Evolutionary conservation across 2,329 filamentous ascomycete genomes (phyloP), one percentile per base, ranked within the genome.

Genomic region (Cercospora brassicicola): DNA sequence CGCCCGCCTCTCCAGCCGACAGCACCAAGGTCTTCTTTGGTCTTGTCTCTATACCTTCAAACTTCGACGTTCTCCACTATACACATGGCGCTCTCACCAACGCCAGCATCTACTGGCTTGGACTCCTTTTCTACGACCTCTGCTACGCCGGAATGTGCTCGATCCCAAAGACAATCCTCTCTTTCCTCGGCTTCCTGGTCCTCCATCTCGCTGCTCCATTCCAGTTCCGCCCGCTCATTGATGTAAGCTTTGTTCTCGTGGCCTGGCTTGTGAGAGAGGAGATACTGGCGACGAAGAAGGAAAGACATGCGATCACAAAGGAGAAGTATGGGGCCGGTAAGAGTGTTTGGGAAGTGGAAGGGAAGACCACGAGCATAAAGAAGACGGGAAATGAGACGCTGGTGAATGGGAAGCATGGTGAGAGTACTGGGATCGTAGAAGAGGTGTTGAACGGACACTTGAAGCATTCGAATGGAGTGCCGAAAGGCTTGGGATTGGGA

Each of bases 241-340:
- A 62, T 20, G 30, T 26, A 6, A 30, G 26, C 15, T 62, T 62
- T 36, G 15, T 79, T 62, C 71, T 72, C 8, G 65, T 69, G 13
- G 74, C 73, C 67, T 80, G 77, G 76, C 69, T 74, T 10, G 79
- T 76, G 73, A 78, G 79, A 67, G 79, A 81, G 63, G 75, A 79
- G 48, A 70, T 72, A 4, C 64, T 81, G 56, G 76, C 78, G 15
- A 67, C 51, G n/a, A 77, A 76, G 69, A 75, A 65, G 55, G 71
- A 71, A 59, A 67, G 55, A 53, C 64, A 51, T 62, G 72, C 73
- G 11, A 48, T 72, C 53, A 70, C 65, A 39, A 61, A 39, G 51
- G 66, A 71, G 42, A 67, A 64, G 36, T 71, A 65, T 53, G 67
- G 51, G 11, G 57, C 20, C 1, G 66, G 66, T 15, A 68, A 65